Base-by-base conservation (phyloP, 345 rosid genomes). In the Capsella bursapastoris region DNA sequence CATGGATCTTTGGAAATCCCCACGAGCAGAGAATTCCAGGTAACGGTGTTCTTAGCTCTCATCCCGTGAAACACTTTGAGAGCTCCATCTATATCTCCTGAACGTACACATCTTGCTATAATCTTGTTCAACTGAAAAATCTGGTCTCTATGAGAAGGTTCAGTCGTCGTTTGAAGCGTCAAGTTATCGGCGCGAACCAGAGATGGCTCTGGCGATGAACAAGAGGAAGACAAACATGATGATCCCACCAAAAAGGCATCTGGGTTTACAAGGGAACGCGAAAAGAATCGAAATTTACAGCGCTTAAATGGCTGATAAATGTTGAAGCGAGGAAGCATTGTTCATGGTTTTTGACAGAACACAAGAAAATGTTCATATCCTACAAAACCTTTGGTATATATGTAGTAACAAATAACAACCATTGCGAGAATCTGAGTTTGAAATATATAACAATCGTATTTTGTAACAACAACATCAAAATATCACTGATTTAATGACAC, bases 11-110 rank as follows among this genome's bases (percentile, higher is more conserved):
- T 89, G 0, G 81, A 73, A 50, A 78, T 75, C 0, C 89, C 91
- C 1, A 85, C 80, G 66, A 91, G 73, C 41, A 93, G 64, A 3
- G 98, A 84, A 43, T 91, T 93, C 97, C 97, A 91, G 1, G 94
- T 82, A 34, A 88, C 80, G 0, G 86, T 86, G 1, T 91, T 83
- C 80, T 76, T 88, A 52, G 79, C 79, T 9, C 57, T 66, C 96
- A 91, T 87, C 41, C 68, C 79, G 2, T 77, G 65, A 83, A 91
- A 93, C 18, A 91, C 79, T 48, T 57, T 52, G 0, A 84, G 81
- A 55, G 98, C 97, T 35, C 88, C 87, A 58, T 80, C 85, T 2
- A 89, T 4, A 66, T 93, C 92, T 35, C 89, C 87, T 1, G 83
- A 79, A 53, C 87, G 83, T 56, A 90, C 76, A 70, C 55, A 77